Evolutionary conservation across 2,329 filamentous ascomycete genomes (phyloP).

Genomic region (Neospermospora avenae): DNA sequence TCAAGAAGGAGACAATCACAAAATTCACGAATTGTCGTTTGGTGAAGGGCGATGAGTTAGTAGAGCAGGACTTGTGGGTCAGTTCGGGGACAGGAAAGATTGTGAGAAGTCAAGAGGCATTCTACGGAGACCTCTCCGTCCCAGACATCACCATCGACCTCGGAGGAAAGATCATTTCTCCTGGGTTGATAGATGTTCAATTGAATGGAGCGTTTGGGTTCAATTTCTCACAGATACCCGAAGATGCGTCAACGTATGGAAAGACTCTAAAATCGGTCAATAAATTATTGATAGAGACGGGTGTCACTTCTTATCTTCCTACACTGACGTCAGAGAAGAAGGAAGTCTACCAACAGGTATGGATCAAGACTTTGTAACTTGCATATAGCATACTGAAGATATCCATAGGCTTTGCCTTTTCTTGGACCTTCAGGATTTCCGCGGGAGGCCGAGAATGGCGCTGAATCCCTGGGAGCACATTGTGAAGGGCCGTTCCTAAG

Average conservation of each 20-base stretch:
- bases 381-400: slow-evolving; percentile 7
- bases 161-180: slow-evolving; percentile 76
- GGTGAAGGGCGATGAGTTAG: slow-evolving; percentile 61
- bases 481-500: slow-evolving; percentile 88
- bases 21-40: slow-evolving; percentile 89
- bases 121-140: slow-evolving; percentile 64
- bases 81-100: slow-evolving; percentile 80
- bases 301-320: slow-evolving; percentile 84
- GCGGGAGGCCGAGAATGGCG: slow-evolving; percentile 63
- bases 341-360: slow-evolving; percentile 77
- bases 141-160: slow-evolving; percentile 78
- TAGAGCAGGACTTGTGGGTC: slow-evolving; percentile 84
- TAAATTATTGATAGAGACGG: slow-evolving; percentile 67
- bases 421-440: slow-evolving; percentile 66
- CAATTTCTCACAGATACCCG: slow-evolving; percentile 79
- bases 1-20: slow-evolving; percentile 58
- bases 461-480: slow-evolving; percentile 86
- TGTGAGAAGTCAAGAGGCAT: slow-evolving; percentile 63
- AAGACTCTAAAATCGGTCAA: slow-evolving; percentile 72
- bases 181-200: slow-evolving; percentile 87
- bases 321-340: slow-evolving; percentile 78
- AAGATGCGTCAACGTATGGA: slow-evolving; percentile 64
- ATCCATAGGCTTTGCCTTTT: slow-evolving; percentile 63
- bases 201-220: slow-evolving; percentile 92
- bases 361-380: not conserved